phyloP scores from a whole-genome alignment of 768 basidiomycete species.

The Lentinula sp. region DNA sequence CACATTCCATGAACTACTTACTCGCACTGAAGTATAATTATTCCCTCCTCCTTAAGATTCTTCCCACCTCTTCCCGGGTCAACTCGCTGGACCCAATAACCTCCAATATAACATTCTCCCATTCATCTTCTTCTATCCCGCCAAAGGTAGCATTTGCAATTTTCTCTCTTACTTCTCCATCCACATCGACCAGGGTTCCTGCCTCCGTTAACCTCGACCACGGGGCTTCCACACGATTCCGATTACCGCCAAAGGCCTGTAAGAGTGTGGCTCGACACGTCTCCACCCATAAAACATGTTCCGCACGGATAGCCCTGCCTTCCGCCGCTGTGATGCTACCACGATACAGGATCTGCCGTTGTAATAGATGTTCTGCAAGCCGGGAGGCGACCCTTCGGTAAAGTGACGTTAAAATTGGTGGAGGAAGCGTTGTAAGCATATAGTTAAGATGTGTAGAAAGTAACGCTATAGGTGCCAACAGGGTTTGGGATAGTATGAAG shows the following conservation, averaged over 20 bases:
- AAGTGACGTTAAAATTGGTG: slow-evolving; percentile 46
- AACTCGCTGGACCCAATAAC: slow-evolving; percentile 58
- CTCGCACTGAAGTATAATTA: not conserved
- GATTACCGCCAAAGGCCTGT: slow-evolving; percentile 37
- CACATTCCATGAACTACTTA: not conserved
- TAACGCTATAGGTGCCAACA: slow-evolving; percentile 72
- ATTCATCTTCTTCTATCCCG: slow-evolving; percentile 36
- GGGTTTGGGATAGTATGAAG: slow-evolving; percentile 56
- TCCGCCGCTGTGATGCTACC: slow-evolving; percentile 59
- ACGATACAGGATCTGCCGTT: slow-evolving; percentile 77
- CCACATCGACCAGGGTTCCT: slow-evolving; percentile 58
- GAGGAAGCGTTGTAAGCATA: slow-evolving; percentile 60
- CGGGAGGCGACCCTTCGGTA: slow-evolving; percentile 73
- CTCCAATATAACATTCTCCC: slow-evolving; percentile 50
- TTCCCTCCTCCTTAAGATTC: slow-evolving; percentile 42
- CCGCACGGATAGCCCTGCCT: slow-evolving; percentile 56
- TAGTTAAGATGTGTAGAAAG: slow-evolving; percentile 75
- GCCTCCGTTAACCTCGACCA: slow-evolving; percentile 74
- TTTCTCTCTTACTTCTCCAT: slow-evolving; percentile 45
- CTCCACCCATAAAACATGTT: slow-evolving; percentile 81
- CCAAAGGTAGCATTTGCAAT: slow-evolving; percentile 47
- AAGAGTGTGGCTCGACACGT: slow-evolving; percentile 60
- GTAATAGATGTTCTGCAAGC: slow-evolving; percentile 72
- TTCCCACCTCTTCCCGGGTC: slow-evolving; percentile 52
- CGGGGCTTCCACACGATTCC: slow-evolving; percentile 58